Conservation (phyloP, 495 filamentous ascomycete genomes). For the Delitschia confertaspora region DNA sequence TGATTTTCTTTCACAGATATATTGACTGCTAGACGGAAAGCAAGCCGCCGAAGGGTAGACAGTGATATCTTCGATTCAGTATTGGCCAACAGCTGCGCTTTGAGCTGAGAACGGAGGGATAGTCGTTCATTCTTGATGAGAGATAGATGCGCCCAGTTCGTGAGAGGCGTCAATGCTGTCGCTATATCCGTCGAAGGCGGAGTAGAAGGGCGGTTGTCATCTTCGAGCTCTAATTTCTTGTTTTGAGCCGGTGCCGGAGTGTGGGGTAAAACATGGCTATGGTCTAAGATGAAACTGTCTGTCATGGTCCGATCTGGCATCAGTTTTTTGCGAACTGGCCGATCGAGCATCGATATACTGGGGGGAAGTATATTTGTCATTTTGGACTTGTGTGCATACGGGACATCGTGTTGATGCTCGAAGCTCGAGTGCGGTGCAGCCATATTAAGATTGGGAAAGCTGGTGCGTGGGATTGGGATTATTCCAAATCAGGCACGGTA, state of each 20-base stretch:
- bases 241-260: background rate
- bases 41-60: slow-evolving; percentile 15
- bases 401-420: slow-evolving; percentile 7
- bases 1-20: slow-evolving; percentile 27
- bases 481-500: background rate
- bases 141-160: slow-evolving; percentile 25
- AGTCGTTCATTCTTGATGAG: slow-evolving; percentile 25
- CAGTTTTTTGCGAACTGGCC: background rate
- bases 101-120: slow-evolving; percentile 8
- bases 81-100: slow-evolving; percentile 15
- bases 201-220: background rate
- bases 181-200: too few species aligned
- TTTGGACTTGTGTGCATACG: background rate
- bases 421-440: slow-evolving; percentile 1
- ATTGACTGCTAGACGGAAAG: slow-evolving; percentile 27
- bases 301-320: background rate
- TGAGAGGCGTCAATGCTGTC: slow-evolving; percentile 1
- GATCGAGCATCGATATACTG: slow-evolving; percentile 18
- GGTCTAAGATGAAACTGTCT: background rate
- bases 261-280: background rate
- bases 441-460: slow-evolving; percentile 10
- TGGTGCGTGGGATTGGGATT: slow-evolving; percentile 5
- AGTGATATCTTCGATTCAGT: slow-evolving; percentile 16
- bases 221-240: slow-evolving; percentile 1
- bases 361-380: slow-evolving; percentile 21